Evolutionary conservation across 2,329 filamentous ascomycete species (phyloP).

Genomic region (Aspergillus alliaceus): DNA sequence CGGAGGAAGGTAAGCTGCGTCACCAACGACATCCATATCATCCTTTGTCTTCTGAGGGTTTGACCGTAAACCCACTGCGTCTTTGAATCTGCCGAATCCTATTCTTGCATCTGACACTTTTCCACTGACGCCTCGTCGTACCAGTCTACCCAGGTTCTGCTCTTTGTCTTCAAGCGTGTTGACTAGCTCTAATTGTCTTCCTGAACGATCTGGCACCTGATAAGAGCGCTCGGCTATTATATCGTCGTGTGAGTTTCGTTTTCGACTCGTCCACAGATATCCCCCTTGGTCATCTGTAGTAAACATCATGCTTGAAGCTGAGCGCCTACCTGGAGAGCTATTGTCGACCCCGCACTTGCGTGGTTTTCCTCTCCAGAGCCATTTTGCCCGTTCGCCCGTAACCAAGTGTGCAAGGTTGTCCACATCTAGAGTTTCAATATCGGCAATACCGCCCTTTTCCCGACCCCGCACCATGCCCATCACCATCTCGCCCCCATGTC

Average conservation of each 20-base stretch:
- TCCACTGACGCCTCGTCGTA: slow-evolving; percentile 77
- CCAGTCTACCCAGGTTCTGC: slow-evolving; percentile 58
- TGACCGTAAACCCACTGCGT: slow-evolving; percentile 66
- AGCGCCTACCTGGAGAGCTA: slow-evolving; percentile 29
- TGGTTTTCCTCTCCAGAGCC: slow-evolving; percentile 91
- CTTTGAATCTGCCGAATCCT: slow-evolving; percentile 81
- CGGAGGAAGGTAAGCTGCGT: slow-evolving; percentile 27
- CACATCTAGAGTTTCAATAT: slow-evolving; percentile 88
- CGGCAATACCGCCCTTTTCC: slow-evolving; percentile 85
- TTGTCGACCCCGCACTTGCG: slow-evolving; percentile 56
- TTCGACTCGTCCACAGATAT: slow-evolving; percentile 46
- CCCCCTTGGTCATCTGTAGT: slow-evolving; percentile 47
- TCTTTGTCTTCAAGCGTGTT: slow-evolving; percentile 39
- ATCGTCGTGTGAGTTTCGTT: slow-evolving; percentile 42
- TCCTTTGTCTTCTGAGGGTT: slow-evolving; percentile 43
- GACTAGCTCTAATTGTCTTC: slow-evolving; percentile 30
- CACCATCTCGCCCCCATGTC: slow-evolving; percentile 90
- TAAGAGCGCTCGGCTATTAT: slow-evolving; percentile 28
- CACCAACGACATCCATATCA: slow-evolving; percentile 28
- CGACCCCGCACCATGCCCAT: slow-evolving; percentile 89
- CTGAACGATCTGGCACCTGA: slow-evolving; percentile 31
- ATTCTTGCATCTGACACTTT: slow-evolving; percentile 79
- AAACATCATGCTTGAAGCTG: slow-evolving; percentile 44
- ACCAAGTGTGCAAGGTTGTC: slow-evolving; percentile 77
- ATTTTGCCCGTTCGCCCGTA: slow-evolving; percentile 81